Percentiles rank a stretch among this genome's conserved stretches.
These are phyloP conservation scores for Atkinsonella hypoxylon DNA, from an alignment of 2,329 filamentous ascomycete species.

Conservation along the genomic window DNA sequence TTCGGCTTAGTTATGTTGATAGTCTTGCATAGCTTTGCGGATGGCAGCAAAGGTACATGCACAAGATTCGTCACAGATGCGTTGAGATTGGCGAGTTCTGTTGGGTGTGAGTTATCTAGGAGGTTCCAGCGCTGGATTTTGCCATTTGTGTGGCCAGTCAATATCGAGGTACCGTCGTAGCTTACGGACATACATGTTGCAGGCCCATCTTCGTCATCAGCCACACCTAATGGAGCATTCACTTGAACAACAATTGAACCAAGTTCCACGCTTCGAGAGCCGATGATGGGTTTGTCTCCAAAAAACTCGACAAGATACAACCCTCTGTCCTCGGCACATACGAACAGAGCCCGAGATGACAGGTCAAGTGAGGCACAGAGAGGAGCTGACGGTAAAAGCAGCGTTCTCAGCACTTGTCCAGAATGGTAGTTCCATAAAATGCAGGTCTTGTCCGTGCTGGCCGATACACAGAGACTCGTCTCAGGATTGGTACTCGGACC, in stretches of 20 bases:
- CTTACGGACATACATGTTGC: constrained; percentile 59
- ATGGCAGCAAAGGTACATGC: constrained; percentile 53
- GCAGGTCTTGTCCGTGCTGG: constrained; percentile 75
- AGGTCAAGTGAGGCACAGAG: constrained; percentile 68
- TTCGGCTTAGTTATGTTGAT: constrained; percentile 70
- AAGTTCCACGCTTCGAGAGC: constrained; percentile 37
- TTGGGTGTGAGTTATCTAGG: constrained; percentile 53
- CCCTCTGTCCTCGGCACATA: constrained; percentile 68
- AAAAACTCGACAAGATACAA: constrained; percentile 70
- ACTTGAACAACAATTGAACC: constrained; percentile 46
- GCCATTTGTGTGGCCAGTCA: constrained; percentile 73
- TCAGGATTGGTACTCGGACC: constrained; percentile 56
- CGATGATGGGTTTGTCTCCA: constrained; percentile 42
- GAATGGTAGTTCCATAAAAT: constrained; percentile 88
- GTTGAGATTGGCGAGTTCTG: constrained; percentile 59
- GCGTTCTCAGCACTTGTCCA: constrained; percentile 65
- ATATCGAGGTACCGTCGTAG: constrained; percentile 68
- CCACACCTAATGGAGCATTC: constrained; percentile 39
- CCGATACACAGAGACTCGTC: constrained; percentile 74
- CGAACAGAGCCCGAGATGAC: constrained; percentile 70
- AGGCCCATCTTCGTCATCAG: constrained; percentile 50
- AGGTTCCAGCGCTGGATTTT: constrained; percentile 74
- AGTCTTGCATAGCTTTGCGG: constrained; percentile 31
- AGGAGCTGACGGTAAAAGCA: constrained; percentile 65
- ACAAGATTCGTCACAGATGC: constrained; percentile 71